Conservation (phyloP, 2,329 filamentous ascomycete genomes). For the Ophiostoma perfectum region DNA sequence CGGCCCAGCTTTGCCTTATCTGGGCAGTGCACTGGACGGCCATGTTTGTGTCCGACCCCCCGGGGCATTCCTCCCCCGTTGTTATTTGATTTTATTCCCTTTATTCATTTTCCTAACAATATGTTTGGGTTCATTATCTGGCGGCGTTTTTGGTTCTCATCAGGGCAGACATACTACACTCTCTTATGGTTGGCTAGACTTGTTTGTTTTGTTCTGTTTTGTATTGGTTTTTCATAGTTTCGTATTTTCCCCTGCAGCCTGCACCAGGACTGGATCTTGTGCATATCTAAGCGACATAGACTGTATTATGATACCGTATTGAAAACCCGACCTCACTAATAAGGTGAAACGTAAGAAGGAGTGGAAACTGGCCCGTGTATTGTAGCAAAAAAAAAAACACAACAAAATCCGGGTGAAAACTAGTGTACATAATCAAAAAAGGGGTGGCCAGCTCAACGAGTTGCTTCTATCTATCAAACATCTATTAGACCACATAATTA, state of each 20-base stretch:
- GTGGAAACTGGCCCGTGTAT: too few species aligned
- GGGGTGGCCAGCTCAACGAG: too few species aligned
- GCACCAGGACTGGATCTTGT: not conserved
- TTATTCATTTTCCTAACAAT: not conserved
- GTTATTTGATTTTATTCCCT: not conserved
- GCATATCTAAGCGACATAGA: not conserved
- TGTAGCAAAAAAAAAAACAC: too few species aligned
- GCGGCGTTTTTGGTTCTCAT: not conserved
- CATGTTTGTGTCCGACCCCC: not conserved
- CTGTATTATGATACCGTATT: not conserved
- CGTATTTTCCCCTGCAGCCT: not conserved
- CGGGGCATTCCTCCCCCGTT: too few species aligned
- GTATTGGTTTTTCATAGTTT: not conserved
- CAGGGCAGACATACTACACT: not conserved
- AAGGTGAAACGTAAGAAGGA: too few species aligned
- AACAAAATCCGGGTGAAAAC: too few species aligned
- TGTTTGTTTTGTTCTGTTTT: not conserved
- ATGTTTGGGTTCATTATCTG: not conserved
- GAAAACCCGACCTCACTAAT: not conserved
- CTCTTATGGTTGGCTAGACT: not conserved
- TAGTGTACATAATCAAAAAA: too few species aligned
- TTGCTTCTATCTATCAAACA: too few species aligned
- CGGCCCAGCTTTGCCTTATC: not conserved
- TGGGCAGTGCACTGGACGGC: not conserved
- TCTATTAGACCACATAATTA: too few species aligned